Conservation (phyloP, 345 rosid species). For the Cardamine occulta region DNA sequence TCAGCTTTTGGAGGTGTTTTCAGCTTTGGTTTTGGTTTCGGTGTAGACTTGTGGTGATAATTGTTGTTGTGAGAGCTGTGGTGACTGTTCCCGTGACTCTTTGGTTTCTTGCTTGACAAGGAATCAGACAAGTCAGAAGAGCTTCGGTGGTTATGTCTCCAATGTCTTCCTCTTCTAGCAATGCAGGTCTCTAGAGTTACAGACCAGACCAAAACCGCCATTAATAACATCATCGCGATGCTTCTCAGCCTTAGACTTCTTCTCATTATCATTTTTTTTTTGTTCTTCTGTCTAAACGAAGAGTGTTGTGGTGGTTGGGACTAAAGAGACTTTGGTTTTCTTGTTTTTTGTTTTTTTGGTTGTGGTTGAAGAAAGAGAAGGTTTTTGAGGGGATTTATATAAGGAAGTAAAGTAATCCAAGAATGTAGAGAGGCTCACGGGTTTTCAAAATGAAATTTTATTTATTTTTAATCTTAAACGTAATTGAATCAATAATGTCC, state of each 20-base stretch:
- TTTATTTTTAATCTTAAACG: background rate
- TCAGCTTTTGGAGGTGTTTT: constrained; percentile 35
- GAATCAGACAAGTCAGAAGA: constrained; percentile 49
- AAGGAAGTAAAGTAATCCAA: constrained; percentile 47
- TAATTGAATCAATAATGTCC: background rate
- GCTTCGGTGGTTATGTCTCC: constrained; percentile 60
- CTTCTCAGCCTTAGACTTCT: constrained; percentile 49
- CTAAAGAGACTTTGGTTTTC: constrained; percentile 18
- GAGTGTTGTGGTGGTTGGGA: constrained; percentile 26
- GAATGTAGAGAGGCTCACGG: constrained; percentile 48
- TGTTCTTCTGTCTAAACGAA: background rate
- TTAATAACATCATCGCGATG: constrained; percentile 57
- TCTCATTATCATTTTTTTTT: constrained; percentile 47
- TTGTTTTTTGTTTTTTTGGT: background rate
- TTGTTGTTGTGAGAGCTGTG: constrained; percentile 37
- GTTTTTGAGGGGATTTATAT: constrained; percentile 48
- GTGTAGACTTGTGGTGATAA: constrained; percentile 48
- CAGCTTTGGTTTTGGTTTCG: constrained; percentile 50
- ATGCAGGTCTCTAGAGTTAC: constrained; percentile 69
- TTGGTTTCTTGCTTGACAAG: constrained; percentile 61
- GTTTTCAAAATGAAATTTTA: constrained; percentile 31
- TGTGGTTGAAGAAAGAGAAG: constrained; percentile 34
- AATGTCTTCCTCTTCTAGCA: constrained; percentile 84
- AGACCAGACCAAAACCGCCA: constrained; percentile 69
- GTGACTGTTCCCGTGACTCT: constrained; percentile 47